Base-by-base conservation (phyloP, 805 yeast genomes). In the Candida tibetensis region DNA sequence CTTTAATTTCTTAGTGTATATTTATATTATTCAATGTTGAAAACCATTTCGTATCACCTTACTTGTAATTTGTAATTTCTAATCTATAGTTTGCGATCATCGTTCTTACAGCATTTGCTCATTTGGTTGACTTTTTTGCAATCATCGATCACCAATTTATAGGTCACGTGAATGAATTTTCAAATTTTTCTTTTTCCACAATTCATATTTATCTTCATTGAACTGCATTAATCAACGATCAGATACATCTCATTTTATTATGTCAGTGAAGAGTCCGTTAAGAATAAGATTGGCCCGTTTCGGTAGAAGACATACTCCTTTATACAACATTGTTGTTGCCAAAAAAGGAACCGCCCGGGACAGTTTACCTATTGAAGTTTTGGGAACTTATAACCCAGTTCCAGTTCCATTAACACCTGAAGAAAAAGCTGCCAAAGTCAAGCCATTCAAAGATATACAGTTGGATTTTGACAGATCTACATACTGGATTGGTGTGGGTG, bases 401-500 rank as follows among this genome's bases (percentile, higher is more conserved):
- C 85, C 97, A 3, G 71, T 74, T 36, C 85, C 91, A 21, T 60
- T 82, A 39, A 71, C 83, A 0, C 77, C 81, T 16, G 76, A 71
- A 44, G 87, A 85, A 53, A 67, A 66, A 47, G 77, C 72, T 28
- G 58, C 57, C 15, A 85, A 84, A 8, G 66, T 68, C 28, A 64
- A 73, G 44, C 85, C 90, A 9, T 71, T 75, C 34, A 91, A 93
- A 59, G 89, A 89, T 49, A 77, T 91, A 28, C 76, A 81, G 48
- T 67, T 93, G 26, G 98, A 93, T 58, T 89, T 93, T 57, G 79
- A 80, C 47, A 79, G 96, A 52, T 79, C 96, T 4, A 88, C 88
- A 60, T 93, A 93, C 64, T 93, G 99, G 99, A 68, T 93, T 25
- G 95, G 96, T 52, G 95, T 88, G 14, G 99, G 99, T 9, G 98